Conservation (phyloP, 2,329 filamentous ascomycete genomes). For the Cercospora sp. region DNA sequence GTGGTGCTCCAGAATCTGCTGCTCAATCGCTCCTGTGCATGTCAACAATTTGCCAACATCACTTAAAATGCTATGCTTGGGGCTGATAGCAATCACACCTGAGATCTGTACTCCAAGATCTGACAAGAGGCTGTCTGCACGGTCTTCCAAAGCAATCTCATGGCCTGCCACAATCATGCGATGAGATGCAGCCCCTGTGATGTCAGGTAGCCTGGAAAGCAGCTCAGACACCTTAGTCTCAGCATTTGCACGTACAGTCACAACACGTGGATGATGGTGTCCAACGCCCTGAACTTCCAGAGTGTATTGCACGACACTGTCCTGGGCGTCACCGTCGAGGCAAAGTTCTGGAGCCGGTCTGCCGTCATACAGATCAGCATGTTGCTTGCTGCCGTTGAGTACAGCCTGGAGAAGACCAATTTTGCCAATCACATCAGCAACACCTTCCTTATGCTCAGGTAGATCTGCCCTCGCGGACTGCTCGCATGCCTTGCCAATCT, state of each 20-base stretch:
- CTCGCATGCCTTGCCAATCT: constrained; percentile 23
- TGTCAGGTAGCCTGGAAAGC: constrained; percentile 22
- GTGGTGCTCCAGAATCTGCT: constrained; percentile 78
- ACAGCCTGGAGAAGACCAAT: constrained; percentile 26
- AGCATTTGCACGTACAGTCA: constrained; percentile 21
- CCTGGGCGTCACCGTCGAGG: background rate
- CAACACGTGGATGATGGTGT: constrained; percentile 19
- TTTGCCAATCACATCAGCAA: constrained; percentile 11
- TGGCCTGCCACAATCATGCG: constrained; percentile 31
- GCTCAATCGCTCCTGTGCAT: constrained; percentile 60
- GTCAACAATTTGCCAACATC: constrained; percentile 33
- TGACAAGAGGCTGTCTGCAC: constrained; percentile 21
- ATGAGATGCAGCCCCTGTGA: constrained; percentile 30
- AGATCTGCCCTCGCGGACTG: background rate
- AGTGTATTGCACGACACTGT: constrained; percentile 17
- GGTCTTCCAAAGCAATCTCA: constrained; percentile 21
- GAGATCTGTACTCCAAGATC: constrained; percentile 26
- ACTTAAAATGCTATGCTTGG: constrained; percentile 29
- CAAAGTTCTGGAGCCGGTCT: background rate
- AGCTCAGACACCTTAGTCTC: constrained; percentile 28
- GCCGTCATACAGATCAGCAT: background rate
- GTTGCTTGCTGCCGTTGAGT: constrained; percentile 22
- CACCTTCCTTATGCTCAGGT: background rate
- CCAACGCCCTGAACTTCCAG: constrained; percentile 29
- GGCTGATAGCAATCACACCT: constrained; percentile 32